phyloP scores from a whole-genome alignment of 257 asterid genomes.

The Misopates orontium region DNA sequence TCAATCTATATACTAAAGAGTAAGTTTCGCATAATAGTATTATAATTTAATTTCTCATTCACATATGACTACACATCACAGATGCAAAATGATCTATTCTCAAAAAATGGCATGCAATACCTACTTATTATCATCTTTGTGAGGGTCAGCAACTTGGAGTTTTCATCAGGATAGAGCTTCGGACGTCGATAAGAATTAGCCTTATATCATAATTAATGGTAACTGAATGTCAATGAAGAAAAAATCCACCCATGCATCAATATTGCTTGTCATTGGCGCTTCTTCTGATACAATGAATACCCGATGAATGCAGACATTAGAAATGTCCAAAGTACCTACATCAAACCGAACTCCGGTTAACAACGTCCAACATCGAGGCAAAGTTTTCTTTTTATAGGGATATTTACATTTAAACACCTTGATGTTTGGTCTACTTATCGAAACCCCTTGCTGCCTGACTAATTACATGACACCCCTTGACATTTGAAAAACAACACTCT shows the following conservation, averaged over 20 bases:
- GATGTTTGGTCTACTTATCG: no score
- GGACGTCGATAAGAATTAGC: background rate
- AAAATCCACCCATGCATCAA: background rate
- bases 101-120: background rate
- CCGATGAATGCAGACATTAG: conserved; percentile 95
- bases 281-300: conserved; percentile 83
- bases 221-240: background rate
- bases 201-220: no score
- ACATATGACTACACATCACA: conserved; percentile 3
- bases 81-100: conserved; percentile 11
- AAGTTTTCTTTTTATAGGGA: no score
- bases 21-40: no score
- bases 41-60: background rate
- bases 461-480: background rate
- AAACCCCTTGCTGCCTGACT: background rate
- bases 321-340: conserved; percentile 96
- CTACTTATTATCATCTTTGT: conserved; percentile 2
- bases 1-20: no score
- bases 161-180: background rate
- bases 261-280: conserved; percentile 40
- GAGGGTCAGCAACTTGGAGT: background rate
- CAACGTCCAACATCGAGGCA: no score
- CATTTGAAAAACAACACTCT: no score
- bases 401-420: no score
- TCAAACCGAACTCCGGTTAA: background rate